phyloP scores from a whole-genome alignment of 805 yeast genomes.

The Candida adriatica region DNA sequence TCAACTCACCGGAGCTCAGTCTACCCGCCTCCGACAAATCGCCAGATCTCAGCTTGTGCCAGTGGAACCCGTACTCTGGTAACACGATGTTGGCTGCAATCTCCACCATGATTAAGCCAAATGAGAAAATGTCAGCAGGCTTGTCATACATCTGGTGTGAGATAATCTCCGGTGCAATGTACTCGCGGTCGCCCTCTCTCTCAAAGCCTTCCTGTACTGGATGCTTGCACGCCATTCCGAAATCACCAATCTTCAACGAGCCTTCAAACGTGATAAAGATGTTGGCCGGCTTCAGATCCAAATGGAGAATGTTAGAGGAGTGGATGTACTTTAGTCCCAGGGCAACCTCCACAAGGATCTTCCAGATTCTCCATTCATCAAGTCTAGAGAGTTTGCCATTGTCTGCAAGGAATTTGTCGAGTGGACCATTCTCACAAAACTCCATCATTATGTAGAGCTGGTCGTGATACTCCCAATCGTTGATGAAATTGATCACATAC shows the following conservation, averaged over 20 bases:
- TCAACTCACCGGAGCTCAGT: constrained; percentile 63
- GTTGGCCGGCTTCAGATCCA: constrained; percentile 94
- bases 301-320: constrained; percentile 66
- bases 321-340: constrained; percentile 81
- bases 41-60: constrained; percentile 94
- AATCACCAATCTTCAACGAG: constrained; percentile 87
- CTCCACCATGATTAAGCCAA: constrained; percentile 89
- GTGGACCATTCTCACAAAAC: constrained; percentile 88
- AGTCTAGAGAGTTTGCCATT: constrained; percentile 68
- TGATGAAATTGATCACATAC: constrained; percentile 69
- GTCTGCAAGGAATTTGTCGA: constrained; percentile 73
- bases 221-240: constrained; percentile 83
- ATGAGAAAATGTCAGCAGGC: constrained; percentile 92
- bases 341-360: constrained; percentile 77
- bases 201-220: constrained; percentile 70
- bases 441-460: constrained; percentile 90
- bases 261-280: constrained; percentile 94
- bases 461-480: constrained; percentile 77
- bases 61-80: constrained; percentile 93
- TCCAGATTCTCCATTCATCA: constrained; percentile 98
- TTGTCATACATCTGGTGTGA: constrained; percentile 76
- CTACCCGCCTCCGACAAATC: constrained; percentile 93
- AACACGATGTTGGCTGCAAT: constrained; percentile 91
- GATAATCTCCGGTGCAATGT: constrained; percentile 94
- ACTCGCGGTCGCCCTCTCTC: constrained; percentile 95